Conservation (phyloP, 768 basidiomycete species). For the Termitomyces bulborhizus region DNA sequence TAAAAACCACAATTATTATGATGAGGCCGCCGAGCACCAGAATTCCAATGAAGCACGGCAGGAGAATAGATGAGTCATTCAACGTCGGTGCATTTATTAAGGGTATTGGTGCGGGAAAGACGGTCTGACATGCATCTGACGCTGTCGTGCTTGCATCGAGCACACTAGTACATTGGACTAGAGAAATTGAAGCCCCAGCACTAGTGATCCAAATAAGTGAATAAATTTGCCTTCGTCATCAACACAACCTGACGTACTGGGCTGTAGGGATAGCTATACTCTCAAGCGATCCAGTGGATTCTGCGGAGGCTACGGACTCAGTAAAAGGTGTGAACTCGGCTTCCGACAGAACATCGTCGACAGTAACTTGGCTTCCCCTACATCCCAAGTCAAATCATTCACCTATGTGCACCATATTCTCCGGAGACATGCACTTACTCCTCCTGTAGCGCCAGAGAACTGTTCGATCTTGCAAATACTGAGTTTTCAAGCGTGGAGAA, state of each 20-base stretch:
- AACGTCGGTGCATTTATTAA: not conserved
- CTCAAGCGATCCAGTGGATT: too few species aligned
- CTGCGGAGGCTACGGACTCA: not conserved
- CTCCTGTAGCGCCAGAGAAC: not conserved
- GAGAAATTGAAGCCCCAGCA: not conserved
- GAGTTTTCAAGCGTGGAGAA: not conserved
- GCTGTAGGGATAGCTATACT: not conserved
- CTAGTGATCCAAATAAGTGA: not conserved
- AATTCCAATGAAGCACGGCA: not conserved
- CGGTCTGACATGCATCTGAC: not conserved
- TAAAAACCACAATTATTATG: not conserved
- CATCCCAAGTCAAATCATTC: not conserved
- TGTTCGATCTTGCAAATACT: not conserved
- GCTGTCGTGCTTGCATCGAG: not conserved
- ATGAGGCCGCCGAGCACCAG: not conserved
- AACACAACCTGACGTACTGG: not conserved
- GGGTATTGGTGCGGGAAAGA: not conserved
- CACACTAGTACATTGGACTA: not conserved
- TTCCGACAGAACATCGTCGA: not conserved
- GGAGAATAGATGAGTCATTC: not conserved
- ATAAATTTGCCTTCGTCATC: not conserved
- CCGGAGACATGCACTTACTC: not conserved
- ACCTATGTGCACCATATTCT: not conserved
- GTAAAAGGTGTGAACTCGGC: not conserved
- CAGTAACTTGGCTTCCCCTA: not conserved